These are phyloP conservation scores for Coniella vitis DNA, from an alignment of 2,329 filamentous ascomycete species.

Conservation along the genomic window DNA sequence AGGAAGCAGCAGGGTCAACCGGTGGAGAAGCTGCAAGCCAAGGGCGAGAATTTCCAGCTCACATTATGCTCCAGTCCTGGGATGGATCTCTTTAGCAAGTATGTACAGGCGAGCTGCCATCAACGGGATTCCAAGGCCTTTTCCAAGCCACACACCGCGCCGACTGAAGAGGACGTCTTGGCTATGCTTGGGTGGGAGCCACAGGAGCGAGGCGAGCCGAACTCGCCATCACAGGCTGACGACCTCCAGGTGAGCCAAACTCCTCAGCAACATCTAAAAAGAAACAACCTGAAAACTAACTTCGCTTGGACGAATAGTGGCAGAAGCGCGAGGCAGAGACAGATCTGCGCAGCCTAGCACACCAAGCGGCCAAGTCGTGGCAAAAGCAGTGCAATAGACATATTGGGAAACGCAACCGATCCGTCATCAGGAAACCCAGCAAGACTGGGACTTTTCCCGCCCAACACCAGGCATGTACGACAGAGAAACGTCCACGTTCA, in stretches of 20 bases:
- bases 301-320: constrained; percentile 2
- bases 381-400: constrained; percentile 8
- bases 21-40: neutral
- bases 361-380: constrained; percentile 11
- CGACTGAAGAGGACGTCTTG: constrained; percentile 5
- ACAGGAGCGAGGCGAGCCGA: neutral
- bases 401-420: neutral
- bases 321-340: constrained; percentile 6
- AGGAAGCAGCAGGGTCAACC: neutral
- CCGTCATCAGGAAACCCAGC: neutral
- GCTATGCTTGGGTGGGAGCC: constrained; percentile 10
- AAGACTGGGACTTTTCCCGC: constrained; percentile 1
- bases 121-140: neutral
- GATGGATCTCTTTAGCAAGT: constrained; percentile 7
- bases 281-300: too few species aligned
- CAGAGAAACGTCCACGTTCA: too few species aligned
- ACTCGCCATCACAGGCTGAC: constrained; percentile 1
- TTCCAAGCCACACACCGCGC: neutral
- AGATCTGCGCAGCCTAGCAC: neutral
- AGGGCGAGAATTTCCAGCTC: constrained; percentile 10
- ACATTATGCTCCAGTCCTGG: constrained; percentile 12
- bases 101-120: constrained; percentile 9
- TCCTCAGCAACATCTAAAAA: too few species aligned
- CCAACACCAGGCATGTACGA: neutral
- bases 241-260: constrained; percentile 8